These are phyloP conservation scores for Gossypium schwendimanii DNA, from an alignment of 441 rosid species.

Conservation along the genomic window DNA sequence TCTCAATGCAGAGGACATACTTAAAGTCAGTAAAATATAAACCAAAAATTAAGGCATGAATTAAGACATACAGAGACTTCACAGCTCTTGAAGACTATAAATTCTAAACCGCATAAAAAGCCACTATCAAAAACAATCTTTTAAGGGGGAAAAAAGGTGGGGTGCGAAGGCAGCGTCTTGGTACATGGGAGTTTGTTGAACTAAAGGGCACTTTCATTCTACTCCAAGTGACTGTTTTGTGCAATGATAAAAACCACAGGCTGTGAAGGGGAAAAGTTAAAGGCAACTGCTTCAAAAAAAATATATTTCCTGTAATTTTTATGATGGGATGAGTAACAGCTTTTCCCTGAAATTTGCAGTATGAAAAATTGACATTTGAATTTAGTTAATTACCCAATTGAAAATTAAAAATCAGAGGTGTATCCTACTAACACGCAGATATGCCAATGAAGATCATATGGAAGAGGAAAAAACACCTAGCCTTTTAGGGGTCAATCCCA, in stretches of 20 bases:
- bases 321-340: not conserved
- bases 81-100: not conserved
- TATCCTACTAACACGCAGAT: not conserved
- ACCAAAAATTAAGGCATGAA: not conserved
- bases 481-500: not conserved
- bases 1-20: not conserved
- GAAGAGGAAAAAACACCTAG: not conserved
- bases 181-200: not conserved
- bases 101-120: not conserved
- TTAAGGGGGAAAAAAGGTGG: not conserved
- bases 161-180: not conserved
- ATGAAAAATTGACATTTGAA: not conserved
- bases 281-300: not conserved
- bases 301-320: not conserved
- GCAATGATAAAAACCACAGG: not conserved
- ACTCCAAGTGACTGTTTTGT: not conserved
- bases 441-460: not conserved
- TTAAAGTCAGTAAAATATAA: not conserved
- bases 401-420: not conserved
- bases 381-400: not conserved
- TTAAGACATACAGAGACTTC: not conserved
- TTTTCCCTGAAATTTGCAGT: not conserved
- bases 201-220: not conserved
- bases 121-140: not conserved
- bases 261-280: not conserved